A percentile compares a stretch with the other conserved stretches of the same genome.
Evolutionary conservation across 352 stramenopile genomes (phyloP).

Genomic region (Phytopythium chamaehyphon): DNA sequence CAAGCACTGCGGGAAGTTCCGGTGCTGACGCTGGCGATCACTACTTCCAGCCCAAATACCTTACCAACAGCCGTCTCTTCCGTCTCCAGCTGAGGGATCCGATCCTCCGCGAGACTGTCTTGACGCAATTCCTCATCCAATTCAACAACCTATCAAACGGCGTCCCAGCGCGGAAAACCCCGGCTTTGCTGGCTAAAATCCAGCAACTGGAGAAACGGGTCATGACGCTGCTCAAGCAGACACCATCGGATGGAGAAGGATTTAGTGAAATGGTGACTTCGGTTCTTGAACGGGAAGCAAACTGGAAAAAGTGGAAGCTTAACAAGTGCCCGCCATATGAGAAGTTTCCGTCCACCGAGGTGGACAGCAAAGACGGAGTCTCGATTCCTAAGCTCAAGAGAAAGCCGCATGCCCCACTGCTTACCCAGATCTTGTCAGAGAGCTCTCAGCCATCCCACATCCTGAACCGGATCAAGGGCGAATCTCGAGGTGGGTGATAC

Average conservation of each 20-base stretch:
- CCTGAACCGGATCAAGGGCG: conserved; percentile 70
- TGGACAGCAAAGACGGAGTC: conserved; percentile 14
- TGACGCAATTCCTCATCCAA: conserved; percentile 85
- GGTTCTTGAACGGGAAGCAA: conserved; percentile 85
- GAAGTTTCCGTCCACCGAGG: conserved; percentile 24
- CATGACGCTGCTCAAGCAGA: conserved; percentile 75
- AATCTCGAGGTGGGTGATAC: conserved; percentile 34
- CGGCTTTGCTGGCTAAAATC: conserved; percentile 59
- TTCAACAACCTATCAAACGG: conserved; percentile 65
- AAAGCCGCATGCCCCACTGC: conserved; percentile 31
- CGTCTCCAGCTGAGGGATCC: conserved; percentile 88
- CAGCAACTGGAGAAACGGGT: conserved; percentile 67
- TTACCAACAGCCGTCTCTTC: conserved; percentile 90
- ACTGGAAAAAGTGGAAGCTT: conserved; percentile 90
- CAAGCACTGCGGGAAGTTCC: conserved; percentile 36
- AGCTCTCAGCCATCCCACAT: conserved; percentile 72
- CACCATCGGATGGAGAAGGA: conserved; percentile 77
- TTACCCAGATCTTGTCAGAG: conserved; percentile 79
- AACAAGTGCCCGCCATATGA: conserved; percentile 86
- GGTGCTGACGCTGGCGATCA: conserved; percentile 33
- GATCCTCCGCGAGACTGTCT: conserved; percentile 85
- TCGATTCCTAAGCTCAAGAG: conserved; percentile 8
- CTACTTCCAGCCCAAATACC: conserved; percentile 92
- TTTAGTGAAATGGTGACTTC: conserved; percentile 87
- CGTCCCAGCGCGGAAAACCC: conserved; percentile 44